These are phyloP conservation scores for Phytophthora ohioensis DNA, from an alignment of 352 stramenopile genomes.

Conservation along the genomic window DNA sequence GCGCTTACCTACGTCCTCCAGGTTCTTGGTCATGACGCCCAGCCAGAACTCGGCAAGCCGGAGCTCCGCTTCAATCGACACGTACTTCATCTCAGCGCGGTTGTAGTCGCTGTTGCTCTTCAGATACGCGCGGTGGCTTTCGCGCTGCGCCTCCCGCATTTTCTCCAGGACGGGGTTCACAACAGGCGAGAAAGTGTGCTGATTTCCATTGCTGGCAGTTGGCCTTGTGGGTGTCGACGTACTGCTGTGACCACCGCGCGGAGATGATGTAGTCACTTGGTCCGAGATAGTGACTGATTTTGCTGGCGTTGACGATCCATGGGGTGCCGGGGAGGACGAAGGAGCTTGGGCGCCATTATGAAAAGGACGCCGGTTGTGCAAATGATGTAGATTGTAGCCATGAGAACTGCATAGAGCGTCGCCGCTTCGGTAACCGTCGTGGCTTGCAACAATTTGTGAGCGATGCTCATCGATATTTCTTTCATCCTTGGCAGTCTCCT, in stretches of 20 bases:
- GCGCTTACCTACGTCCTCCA: conserved; percentile 78
- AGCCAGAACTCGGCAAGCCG: conserved; percentile 77
- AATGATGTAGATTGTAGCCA: conserved; percentile 24
- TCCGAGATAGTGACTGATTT: conserved; percentile 23
- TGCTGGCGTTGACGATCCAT: conserved; percentile 13
- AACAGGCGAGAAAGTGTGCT: conserved; percentile 18
- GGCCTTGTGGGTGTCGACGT: conserved; percentile 16
- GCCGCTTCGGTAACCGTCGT: conserved; percentile 11
- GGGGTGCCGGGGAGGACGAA: conserved; percentile 24
- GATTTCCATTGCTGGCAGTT: conserved; percentile 11
- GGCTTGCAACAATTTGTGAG: background rate
- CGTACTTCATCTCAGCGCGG: conserved; percentile 64
- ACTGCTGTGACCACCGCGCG: conserved; percentile 19
- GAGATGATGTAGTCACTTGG: conserved; percentile 25
- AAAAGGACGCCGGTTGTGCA: conserved; percentile 16
- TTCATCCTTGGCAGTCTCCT: conserved; percentile 9
- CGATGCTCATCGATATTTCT: conserved; percentile 6
- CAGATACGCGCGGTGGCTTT: conserved; percentile 58
- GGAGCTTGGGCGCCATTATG: conserved; percentile 16
- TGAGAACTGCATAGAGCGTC: conserved; percentile 4
- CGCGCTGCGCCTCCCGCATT: conserved; percentile 45
- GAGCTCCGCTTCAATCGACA: conserved; percentile 62
- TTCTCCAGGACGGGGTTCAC: conserved; percentile 52
- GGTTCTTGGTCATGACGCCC: conserved; percentile 59
- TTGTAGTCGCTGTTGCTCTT: conserved; percentile 70